Evolutionary conservation across 176 grass and related monocot genomes (phyloP), one percentile per base, ranked within the genome.

Genomic region (Avena eriantha): DNA sequence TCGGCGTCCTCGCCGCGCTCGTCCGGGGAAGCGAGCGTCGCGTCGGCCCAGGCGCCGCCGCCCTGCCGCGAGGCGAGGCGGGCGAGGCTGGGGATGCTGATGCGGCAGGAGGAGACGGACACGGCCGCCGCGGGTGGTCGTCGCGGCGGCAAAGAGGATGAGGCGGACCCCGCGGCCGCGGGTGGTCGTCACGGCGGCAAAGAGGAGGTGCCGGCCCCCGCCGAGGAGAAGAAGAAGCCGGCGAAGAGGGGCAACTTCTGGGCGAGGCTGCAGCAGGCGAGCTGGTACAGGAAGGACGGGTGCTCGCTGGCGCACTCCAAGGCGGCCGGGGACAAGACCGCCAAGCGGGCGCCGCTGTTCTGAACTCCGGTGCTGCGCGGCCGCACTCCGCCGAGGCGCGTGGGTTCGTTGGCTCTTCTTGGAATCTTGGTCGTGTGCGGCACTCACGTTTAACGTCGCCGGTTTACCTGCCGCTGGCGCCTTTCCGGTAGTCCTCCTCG

Each of bases 181-280:
- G 11, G 57, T 21, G 74, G 18, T 56, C 24, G 18, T 3, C 75
- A 61, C 21, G 5, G 72, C 17, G 57, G 16, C 50, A 36, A 83
- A 19, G 65, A 90, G 47, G 39, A 5, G 39, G 39, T 41, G 39
- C 1, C 60, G 13, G 70, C 26, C 31, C 39, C 84, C 2, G 70
- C 43, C 4, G 71, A 49, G 72, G 65, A 72, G 24, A 24, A 36
- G 24, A 24, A 36, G 56, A 55, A 72, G 65, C 75, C 85, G 83
- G 80, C 85, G 54, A 96, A 85, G 90, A 78, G 85, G 69, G 19
- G 47, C 86, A 87, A 74, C 82, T 96, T 93, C 89, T 99, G 94
- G 94, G 69, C 79, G 13, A 91, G 93, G 82, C 73, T 99, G 58
- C 84, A 96, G 87, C 87, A 68, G 84, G 82, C 75, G 82, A 82